phyloP scores from a whole-genome alignment of 495 filamentous ascomycete genomes.

The Xylaria telfairii region DNA sequence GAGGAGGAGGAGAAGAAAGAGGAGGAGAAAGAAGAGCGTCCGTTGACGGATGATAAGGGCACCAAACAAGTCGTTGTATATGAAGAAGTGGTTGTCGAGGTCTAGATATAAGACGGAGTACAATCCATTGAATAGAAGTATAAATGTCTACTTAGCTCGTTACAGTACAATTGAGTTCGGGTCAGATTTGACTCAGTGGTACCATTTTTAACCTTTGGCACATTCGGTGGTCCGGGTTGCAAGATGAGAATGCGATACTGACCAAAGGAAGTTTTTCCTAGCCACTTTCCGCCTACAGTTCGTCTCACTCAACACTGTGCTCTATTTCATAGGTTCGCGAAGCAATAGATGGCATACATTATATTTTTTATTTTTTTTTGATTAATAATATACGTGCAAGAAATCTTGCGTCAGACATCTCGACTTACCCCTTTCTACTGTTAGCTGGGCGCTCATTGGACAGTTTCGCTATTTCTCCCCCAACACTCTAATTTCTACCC shows the following conservation, averaged over 20 bases:
- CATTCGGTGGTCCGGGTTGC: neutral
- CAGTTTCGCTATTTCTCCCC: neutral
- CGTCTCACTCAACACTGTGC: neutral
- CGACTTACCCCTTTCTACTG: constrained; percentile 5
- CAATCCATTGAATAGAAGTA: neutral
- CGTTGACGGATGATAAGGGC: constrained; percentile 34
- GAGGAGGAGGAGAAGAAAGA: constrained; percentile 17
- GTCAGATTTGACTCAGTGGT: neutral
- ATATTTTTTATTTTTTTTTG: no score
- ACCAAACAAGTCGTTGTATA: constrained; percentile 34
- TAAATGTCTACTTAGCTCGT: neutral
- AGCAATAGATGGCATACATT: no score
- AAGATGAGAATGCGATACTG: neutral
- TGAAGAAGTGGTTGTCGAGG: constrained; percentile 39
- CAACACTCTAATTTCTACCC: constrained; percentile 6
- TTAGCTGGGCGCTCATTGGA: constrained; percentile 1
- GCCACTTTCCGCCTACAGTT: neutral
- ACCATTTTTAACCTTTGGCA: neutral
- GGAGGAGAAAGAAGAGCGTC: constrained; percentile 2
- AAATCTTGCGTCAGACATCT: neutral
- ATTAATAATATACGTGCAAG: constrained; percentile 4
- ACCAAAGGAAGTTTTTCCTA: neutral
- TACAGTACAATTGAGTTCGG: neutral
- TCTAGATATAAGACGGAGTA: neutral
- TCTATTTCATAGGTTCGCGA: no score